Evolutionary conservation across 1,139 yeast species (phyloP), one percentile per base, ranked within the genome.

Genomic region (Pichia terricola): DNA sequence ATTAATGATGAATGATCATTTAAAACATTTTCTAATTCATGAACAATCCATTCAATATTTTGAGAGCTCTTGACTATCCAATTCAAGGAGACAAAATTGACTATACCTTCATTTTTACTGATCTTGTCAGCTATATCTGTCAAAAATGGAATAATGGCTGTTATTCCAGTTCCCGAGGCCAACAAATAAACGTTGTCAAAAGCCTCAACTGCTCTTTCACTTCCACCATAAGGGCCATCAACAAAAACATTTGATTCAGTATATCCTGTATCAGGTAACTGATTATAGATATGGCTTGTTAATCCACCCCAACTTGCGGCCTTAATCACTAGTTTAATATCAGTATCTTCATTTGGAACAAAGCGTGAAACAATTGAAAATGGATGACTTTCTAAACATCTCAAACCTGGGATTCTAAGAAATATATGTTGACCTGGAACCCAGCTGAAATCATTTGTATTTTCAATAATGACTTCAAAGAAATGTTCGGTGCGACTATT

Each of bases 221-320:
- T 55, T 0, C 84, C 84, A 8, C 85, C 85, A 51, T 77, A 79
- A 2, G 85, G 81, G 3, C 85, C 85, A 56, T 79, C 85, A 40
- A 79, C 57, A 48, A 61, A 67, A 0, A 75, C 75, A 35, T 53
- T 51, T 10, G 56, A 40, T 1, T 55, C 50, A 11, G 51, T 47
- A 7, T 53, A 53, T 1, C 53, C 49, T 26, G 53, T 51, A 1
- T 63, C 57, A 4, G 56, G 55, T 1, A 64, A 50, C 11, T 54
- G 50, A 10, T 60, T 51, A 45, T 60, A 61, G 1, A 68, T 45
- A 37, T 48, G 52, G 35, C 47, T 56, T 1, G 85, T 79, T 44
- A 78, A 61, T 0, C 86, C 86, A 31, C 47, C 45, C 40, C 41
- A 41, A 22, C 59, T 59, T 48, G 70, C 68, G 0, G 81, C 75